Base-by-base conservation (phyloP, 2,329 filamentous ascomycete species). In the Diaporthe sp. region DNA sequence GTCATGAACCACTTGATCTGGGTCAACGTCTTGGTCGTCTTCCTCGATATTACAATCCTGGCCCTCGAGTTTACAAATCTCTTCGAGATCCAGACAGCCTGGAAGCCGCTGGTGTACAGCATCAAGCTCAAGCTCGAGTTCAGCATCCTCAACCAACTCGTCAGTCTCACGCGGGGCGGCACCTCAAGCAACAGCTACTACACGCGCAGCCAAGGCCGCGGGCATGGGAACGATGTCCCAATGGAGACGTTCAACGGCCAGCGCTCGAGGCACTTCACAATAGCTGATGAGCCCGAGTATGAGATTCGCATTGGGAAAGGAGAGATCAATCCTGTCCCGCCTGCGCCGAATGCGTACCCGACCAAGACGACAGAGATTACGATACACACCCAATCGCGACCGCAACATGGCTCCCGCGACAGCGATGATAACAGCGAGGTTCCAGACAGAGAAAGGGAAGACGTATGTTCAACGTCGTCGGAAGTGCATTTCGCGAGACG, bases 11-110 rank as follows among this genome's bases (percentile, higher is more conserved):
- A 87, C 75, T 82, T 89, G 12, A 81, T 88, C 50, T 83, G 82
- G 50, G 84, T 87, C 68, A 88, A 89, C 74, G 77, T 85, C 2
- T 74, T 85, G 22, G 85, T 88, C 58, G 83, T 89, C 28, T 72
- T 84, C 2, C 83, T 89, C 76, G 86, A 89, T 77, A 28, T 86
- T 75, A 55, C 82, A 15, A 57, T 73, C 33, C 17, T 73, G 15
- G 71, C 45, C 30, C 60, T 73, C 50, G 71, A 73, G 33, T 73
- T 73, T 25, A 67, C 71, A 17, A 66, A 66, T 2, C 60, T 73
- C 4, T 67, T 57, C 42, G 52, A 73, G n/a, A 25, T 73, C 28
- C 71, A 73, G 50, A 73, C 60, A 10, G 54, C 60, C 30, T 73
- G 71, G 71, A 78, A 78, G 74, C 67, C 55, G 3, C 57, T 78